These are phyloP conservation scores for Starmera amethionina DNA, from an alignment of 805 yeast genomes.

Conservation along the genomic window DNA sequence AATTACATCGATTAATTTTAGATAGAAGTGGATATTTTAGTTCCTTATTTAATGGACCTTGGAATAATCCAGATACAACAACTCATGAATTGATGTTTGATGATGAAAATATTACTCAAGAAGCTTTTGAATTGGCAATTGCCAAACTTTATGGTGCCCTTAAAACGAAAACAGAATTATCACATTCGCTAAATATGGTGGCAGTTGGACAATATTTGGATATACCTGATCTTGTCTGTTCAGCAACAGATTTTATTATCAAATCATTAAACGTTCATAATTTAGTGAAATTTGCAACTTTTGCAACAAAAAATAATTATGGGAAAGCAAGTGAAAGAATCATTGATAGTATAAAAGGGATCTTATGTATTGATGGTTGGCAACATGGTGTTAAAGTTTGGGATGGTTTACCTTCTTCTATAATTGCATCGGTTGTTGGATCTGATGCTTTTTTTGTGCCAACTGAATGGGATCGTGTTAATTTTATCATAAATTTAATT, in stretches of 20 bases:
- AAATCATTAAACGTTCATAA: constrained; percentile 24
- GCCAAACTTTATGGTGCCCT: constrained; percentile 36
- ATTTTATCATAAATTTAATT: constrained; percentile 33
- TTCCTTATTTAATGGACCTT: constrained; percentile 32
- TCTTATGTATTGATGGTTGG: constrained; percentile 40
- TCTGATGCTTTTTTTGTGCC: constrained; percentile 44
- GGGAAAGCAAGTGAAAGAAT: constrained; percentile 37
- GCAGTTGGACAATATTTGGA: constrained; percentile 42
- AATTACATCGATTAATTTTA: constrained; percentile 36
- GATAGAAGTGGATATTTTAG: constrained; percentile 38
- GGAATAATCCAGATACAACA: constrained; percentile 24
- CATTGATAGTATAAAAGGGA: constrained; percentile 35
- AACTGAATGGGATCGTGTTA: constrained; percentile 45
- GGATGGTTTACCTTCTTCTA: constrained; percentile 34
- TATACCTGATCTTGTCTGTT: constrained; percentile 33
- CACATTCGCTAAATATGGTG: constrained; percentile 31
- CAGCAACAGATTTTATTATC: constrained; percentile 31
- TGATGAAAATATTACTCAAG: constrained; percentile 30
- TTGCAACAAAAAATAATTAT: constrained; percentile 34
- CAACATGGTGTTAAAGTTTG: constrained; percentile 33
- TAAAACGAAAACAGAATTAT: constrained; percentile 22
- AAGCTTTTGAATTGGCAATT: constrained; percentile 39
- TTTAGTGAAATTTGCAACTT: constrained; percentile 26
- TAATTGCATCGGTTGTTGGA: constrained; percentile 35
- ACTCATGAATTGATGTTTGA: constrained; percentile 26